These are phyloP conservation scores for Pulveroboletus sp. DNA, from an alignment of 768 basidiomycete genomes.

Conservation along the genomic window DNA sequence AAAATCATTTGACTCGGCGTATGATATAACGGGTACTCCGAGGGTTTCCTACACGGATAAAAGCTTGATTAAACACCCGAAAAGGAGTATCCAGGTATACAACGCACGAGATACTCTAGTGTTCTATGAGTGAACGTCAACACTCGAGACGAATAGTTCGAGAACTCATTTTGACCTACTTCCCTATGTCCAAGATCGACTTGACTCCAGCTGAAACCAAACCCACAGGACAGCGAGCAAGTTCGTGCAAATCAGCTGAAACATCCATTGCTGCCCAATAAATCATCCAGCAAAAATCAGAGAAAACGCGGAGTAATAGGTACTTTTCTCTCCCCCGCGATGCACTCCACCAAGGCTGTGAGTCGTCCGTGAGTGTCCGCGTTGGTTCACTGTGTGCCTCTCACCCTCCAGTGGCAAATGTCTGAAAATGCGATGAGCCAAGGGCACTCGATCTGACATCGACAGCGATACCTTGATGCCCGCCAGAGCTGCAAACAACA, in stretches of 20 bases:
- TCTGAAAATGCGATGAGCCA: conserved; percentile 37
- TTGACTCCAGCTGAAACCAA: conserved; percentile 93
- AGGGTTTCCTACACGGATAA: conserved; percentile 70
- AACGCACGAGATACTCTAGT: conserved; percentile 67
- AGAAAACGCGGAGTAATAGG: conserved; percentile 11
- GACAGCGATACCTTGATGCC: conserved; percentile 68
- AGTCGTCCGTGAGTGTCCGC: conserved; percentile 4
- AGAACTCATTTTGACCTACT: conserved; percentile 32
- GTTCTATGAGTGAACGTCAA: conserved; percentile 44
- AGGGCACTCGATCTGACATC: neutral
- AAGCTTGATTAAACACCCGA: neutral
- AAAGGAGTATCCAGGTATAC: neutral
- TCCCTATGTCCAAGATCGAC: conserved; percentile 89
- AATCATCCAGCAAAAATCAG: neutral
- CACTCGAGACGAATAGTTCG: neutral
- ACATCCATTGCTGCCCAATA: conserved; percentile 80
- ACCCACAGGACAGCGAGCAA: conserved; percentile 84
- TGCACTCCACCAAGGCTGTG: conserved; percentile 79
- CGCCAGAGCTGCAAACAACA: conserved; percentile 70
- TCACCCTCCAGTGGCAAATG: conserved; percentile 92
- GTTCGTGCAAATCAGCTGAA: conserved; percentile 89
- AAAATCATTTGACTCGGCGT: conserved; percentile 71
- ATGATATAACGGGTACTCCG: conserved; percentile 86
- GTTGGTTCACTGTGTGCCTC: conserved; percentile 13
- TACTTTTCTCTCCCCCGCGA: conserved; percentile 66